Base-by-base conservation (phyloP, 108 stramenopile species). In the Discostella pseudostelligera region DNA sequence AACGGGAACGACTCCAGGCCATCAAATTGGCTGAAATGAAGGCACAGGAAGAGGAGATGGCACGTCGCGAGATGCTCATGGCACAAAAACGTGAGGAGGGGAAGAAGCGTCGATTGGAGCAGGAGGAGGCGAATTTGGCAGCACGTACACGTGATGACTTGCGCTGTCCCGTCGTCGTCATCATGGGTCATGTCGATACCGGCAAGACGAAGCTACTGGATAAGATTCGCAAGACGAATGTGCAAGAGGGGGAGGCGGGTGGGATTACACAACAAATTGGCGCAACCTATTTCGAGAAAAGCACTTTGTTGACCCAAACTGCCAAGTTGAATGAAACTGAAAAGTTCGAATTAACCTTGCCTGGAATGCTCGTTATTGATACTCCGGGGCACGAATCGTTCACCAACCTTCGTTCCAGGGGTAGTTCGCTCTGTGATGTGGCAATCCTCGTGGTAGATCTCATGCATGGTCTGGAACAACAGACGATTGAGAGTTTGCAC, bases 181-280 rank as follows among this genome's bases (percentile, higher is more conserved):
- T 99, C 65, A 98, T 99, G 98, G 99, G 99, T 12, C 99, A 99
- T 67, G 99, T 98, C 71, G 98, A 98, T 81, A 98, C 99, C 46
- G 98, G 97, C 42, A 99, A 99, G 78, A 99, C 99, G 43, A 98
- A 97, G 82, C 79, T 99, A 32, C 69, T 99, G 53, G 99, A 99
- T 69, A 98, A 98, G 76, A 99, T 99, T 60, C 86, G 99, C 25
- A 96, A 94, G 69, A 99, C 99, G 14, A 98, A 98, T 70, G 99
- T 99, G 14, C 98, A 99, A 80, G 99, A 97, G 59, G 97, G 97
- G 29, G 99, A 99, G 81, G 99, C 99, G 13, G 99, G 99, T 22
- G 99, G 99, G 48, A 99, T 99, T 68, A 99, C 99, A 12, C 99
- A 99, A 79, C 97, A 98, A 80, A 99, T 99, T 82, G 99, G 99